Evolutionary conservation across 2,329 filamentous ascomycete genomes (phyloP).

Genomic region (Fusarium sp.): DNA sequence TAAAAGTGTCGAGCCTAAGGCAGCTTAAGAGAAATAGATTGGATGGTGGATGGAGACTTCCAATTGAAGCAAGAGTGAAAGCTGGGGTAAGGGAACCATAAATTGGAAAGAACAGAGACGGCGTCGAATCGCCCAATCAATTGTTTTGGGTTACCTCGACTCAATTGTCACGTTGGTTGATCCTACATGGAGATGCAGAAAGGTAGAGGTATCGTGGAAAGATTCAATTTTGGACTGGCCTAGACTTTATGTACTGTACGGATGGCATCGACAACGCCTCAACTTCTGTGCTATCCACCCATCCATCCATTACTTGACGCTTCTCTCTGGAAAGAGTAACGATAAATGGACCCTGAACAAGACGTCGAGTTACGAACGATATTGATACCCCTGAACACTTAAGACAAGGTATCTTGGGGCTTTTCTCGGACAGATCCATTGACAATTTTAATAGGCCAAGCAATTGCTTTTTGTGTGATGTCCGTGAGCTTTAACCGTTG

Average conservation of each 20-base stretch:
- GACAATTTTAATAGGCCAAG: slow-evolving; percentile 23
- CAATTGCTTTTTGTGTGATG: slow-evolving; percentile 8
- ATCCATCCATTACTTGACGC: neutral
- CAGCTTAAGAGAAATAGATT: slow-evolving; percentile 5
- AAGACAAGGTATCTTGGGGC: slow-evolving; percentile 12
- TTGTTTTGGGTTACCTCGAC: slow-evolving; percentile 34
- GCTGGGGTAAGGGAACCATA: slow-evolving; percentile 15
- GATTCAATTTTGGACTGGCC: slow-evolving; percentile 6
- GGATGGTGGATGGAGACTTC: slow-evolving; percentile 14
- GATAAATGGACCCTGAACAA: slow-evolving; percentile 24
- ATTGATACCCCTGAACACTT: slow-evolving; percentile 24
- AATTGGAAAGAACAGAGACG: neutral
- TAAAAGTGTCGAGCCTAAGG: slow-evolving; percentile 18
- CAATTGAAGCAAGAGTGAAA: slow-evolving; percentile 17
- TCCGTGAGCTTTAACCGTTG: slow-evolving; percentile 17
- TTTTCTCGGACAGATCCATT: slow-evolving; percentile 11
- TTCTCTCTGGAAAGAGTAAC: neutral
- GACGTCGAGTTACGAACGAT: slow-evolving; percentile 7
- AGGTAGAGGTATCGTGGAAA: slow-evolving; percentile 2
- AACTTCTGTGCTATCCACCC: neutral
- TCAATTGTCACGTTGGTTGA: slow-evolving; percentile 35
- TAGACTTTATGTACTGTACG: slow-evolving; percentile 4
- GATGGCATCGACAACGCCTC: neutral
- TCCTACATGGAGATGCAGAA: slow-evolving; percentile 14
- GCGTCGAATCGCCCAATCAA: slow-evolving; percentile 27